Evolutionary conservation across 148 eudicot genomes (phyloP).

Genomic region (Salicornia ramosissima): DNA sequence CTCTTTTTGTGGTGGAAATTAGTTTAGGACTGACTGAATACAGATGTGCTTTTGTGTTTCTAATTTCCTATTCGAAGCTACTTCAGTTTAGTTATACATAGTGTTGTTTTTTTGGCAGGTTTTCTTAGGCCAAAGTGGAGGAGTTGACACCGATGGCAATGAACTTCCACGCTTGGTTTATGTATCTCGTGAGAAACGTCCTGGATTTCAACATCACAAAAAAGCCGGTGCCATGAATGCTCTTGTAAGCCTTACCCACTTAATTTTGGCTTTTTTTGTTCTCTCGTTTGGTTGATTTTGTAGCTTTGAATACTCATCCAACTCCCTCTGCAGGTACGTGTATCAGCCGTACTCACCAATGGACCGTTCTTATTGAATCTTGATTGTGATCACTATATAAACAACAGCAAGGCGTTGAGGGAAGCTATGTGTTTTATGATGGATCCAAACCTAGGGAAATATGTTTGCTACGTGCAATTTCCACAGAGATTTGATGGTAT

Average conservation of each 20-base stretch:
- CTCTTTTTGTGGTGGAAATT: neutral
- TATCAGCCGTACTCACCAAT: slow-evolving; percentile 41
- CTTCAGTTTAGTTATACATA: slow-evolving; percentile 8
- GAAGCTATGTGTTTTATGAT: slow-evolving; percentile 52
- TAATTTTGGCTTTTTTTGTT: neutral
- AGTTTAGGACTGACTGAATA: neutral
- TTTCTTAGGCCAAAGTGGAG: slow-evolving; percentile 45
- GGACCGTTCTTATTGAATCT: slow-evolving; percentile 43
- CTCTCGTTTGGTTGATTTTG: neutral
- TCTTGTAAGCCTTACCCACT: slow-evolving; percentile 29
- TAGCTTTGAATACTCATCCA: neutral
- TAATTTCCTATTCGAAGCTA: neutral
- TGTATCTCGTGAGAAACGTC: slow-evolving; percentile 47
- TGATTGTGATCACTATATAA: slow-evolving; percentile 45
- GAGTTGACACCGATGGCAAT: slow-evolving; percentile 44
- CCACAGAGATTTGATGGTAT: slow-evolving; percentile 50
- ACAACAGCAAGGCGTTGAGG: slow-evolving; percentile 44
- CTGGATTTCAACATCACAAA: slow-evolving; percentile 48
- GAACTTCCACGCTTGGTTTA: slow-evolving; percentile 47
- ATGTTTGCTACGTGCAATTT: slow-evolving; percentile 45
- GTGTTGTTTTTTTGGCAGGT: slow-evolving; percentile 25
- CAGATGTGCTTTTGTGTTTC: neutral
- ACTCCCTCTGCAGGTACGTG: slow-evolving; percentile 33
- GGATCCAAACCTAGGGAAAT: slow-evolving; percentile 51
- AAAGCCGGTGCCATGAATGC: slow-evolving; percentile 53